A percentile compares a stretch with the other conserved stretches of the same genome.
Evolutionary conservation across 1,284 basidiomycete species (phyloP).

Genomic region (Somion occarium): DNA sequence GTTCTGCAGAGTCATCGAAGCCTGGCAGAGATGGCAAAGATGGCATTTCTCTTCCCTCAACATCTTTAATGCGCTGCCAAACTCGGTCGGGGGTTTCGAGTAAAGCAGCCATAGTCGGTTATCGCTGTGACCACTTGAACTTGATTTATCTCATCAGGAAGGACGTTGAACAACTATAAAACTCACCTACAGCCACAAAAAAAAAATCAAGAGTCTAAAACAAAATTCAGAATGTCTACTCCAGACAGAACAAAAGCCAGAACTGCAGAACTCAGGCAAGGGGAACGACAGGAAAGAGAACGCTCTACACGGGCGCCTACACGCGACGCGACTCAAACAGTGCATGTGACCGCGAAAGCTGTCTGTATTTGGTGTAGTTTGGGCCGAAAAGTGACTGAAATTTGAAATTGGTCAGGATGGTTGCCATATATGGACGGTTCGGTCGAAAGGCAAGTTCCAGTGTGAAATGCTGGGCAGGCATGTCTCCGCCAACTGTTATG

Average conservation of each 20-base stretch:
- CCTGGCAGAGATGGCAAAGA: constrained; percentile 69
- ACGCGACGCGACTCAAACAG: constrained; percentile 3
- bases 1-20: constrained; percentile 53
- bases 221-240: not conserved
- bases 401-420: not conserved
- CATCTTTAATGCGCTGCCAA: constrained; percentile 71
- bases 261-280: not conserved
- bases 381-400: not conserved
- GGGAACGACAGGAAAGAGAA: too few relatives aligned
- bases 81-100: constrained; percentile 77
- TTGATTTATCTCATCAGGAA: too few relatives aligned
- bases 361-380: not conserved
- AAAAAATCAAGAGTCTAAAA: too few relatives aligned
- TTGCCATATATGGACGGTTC: too few relatives aligned
- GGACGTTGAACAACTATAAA: too few relatives aligned
- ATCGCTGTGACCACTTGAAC: not conserved
- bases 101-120: constrained; percentile 27
- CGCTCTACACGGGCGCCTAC: too few relatives aligned
- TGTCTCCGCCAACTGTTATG: too few relatives aligned
- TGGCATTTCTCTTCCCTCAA: constrained; percentile 67
- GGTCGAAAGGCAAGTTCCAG: too few relatives aligned
- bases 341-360: constrained; percentile 3
- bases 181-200: too few relatives aligned
- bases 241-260: not conserved
- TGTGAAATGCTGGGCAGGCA: too few relatives aligned